Evolutionary conservation across 768 basidiomycete genomes (phyloP).

Genomic region (Termitomyces sp.): DNA sequence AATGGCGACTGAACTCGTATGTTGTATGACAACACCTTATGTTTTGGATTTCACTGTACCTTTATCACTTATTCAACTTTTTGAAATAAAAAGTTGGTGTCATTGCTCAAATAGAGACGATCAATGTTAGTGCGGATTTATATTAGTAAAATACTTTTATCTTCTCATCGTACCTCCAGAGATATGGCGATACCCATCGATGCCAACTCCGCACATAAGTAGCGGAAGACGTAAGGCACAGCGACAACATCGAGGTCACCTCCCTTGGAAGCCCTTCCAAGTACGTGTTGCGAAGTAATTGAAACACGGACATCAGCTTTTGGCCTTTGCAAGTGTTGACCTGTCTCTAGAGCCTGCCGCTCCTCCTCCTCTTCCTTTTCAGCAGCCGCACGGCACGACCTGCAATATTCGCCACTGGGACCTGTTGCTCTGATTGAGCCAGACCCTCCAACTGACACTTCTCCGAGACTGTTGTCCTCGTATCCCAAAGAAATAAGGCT

Average conservation of each 20-base stretch:
- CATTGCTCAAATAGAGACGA: not conserved
- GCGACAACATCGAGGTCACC: slow-evolving; percentile 93
- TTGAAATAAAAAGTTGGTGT: not conserved
- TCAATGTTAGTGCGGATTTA: slow-evolving; percentile 8
- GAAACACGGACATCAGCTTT: slow-evolving; percentile 55
- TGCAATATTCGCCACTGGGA: slow-evolving; percentile 89
- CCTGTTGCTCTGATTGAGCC: slow-evolving; percentile 54
- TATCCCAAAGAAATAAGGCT: slow-evolving; percentile 95
- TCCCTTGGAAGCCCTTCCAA: slow-evolving; percentile 55
- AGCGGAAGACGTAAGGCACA: slow-evolving; percentile 91
- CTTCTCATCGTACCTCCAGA: slow-evolving; percentile 57
- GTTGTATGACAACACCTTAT: not conserved
- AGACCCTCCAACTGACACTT: slow-evolving; percentile 44
- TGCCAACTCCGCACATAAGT: slow-evolving; percentile 94
- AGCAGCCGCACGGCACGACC: slow-evolving; percentile 77
- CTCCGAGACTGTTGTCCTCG: slow-evolving; percentile 78
- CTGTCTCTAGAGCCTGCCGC: slow-evolving; percentile 54
- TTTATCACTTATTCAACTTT: not conserved
- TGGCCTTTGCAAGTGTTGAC: slow-evolving; percentile 37
- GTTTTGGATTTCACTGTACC: not conserved
- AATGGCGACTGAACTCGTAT: not conserved
- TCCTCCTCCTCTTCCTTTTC: slow-evolving; percentile 59
- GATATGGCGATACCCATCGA: slow-evolving; percentile 96
- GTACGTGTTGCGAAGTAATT: slow-evolving; percentile 62
- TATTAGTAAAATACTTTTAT: slow-evolving; percentile 7